Evolutionary conservation across 495 filamentous ascomycete species (phyloP).

Genomic region (Aspergillus homomorphus): DNA sequence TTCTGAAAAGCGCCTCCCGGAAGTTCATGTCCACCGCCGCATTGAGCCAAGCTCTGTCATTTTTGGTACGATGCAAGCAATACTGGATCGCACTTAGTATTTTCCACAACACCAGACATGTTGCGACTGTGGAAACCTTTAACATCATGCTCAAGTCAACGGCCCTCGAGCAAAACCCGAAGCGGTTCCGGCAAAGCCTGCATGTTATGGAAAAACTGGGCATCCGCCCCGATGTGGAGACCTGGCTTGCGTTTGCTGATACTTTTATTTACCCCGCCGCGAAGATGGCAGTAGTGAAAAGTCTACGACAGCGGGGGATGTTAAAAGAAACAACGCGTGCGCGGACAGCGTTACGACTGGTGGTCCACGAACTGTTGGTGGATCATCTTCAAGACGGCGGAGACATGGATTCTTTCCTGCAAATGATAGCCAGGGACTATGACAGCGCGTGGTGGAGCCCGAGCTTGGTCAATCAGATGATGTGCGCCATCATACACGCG

Average conservation of each 20-base stretch:
- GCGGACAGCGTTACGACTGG: conserved; percentile 29
- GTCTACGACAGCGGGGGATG: conserved; percentile 35
- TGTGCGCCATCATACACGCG: conserved; percentile 26
- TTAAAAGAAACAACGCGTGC: conserved; percentile 22
- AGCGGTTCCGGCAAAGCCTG: conserved; percentile 31
- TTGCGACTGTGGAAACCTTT: conserved; percentile 41
- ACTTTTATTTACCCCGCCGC: conserved; percentile 29
- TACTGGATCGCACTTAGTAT: conserved; percentile 28
- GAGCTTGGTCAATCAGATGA: conserved; percentile 35
- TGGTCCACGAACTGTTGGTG: conserved; percentile 31
- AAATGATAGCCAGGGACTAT: conserved; percentile 26
- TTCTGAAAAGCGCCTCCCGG: conserved; percentile 20
- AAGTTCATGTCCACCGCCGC: conserved; percentile 38
- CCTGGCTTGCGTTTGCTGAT: conserved; percentile 42
- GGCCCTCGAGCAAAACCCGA: conserved; percentile 35
- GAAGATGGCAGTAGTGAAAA: conserved; percentile 30
- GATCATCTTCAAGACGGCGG: conserved; percentile 35
- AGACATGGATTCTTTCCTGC: conserved; percentile 34
- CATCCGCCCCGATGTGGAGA: conserved; percentile 40
- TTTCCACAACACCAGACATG: conserved; percentile 29
- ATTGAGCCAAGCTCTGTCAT: conserved; percentile 40
- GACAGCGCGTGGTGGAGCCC: conserved; percentile 35
- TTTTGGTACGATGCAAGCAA: conserved; percentile 31
- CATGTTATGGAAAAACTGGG: conserved; percentile 30
- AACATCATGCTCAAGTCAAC: conserved; percentile 42